Conservation (phyloP, 1,284 basidiomycete species). For the Cutaneotrichosporon sp. region DNA sequence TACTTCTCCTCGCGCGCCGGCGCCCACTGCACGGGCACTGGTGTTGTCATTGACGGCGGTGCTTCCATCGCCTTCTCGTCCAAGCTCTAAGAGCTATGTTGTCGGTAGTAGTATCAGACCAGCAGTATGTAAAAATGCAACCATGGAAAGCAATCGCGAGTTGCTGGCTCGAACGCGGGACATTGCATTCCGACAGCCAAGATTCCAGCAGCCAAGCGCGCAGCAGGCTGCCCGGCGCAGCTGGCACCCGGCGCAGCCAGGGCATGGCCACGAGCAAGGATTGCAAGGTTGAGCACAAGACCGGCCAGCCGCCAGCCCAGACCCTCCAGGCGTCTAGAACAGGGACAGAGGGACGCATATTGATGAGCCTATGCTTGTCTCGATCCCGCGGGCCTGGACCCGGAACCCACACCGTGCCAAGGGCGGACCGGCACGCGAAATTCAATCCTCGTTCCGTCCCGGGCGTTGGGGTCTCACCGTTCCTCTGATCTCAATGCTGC, state of each 20-base stretch:
- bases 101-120: not conserved
- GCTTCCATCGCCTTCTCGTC: slow-evolving; percentile 13
- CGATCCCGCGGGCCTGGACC: not conserved
- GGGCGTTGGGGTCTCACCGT: not conserved
- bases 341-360: no score
- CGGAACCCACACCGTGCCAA: not conserved
- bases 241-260: no score
- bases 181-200: no score
- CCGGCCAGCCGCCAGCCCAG: no score
- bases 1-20: slow-evolving; percentile 37
- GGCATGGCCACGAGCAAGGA: not conserved
- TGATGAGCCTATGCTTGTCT: no score
- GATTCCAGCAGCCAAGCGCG: not conserved
- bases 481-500: not conserved
- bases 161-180: not conserved
- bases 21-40: slow-evolving; percentile 39
- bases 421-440: not conserved
- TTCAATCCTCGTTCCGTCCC: not conserved
- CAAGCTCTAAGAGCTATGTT: slow-evolving; percentile 18
- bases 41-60: slow-evolving; percentile 34
- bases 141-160: not conserved
- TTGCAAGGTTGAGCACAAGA: not conserved
- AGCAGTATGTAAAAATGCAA: not conserved
- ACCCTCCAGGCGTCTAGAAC: no score
- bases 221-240: not conserved